Base-by-base conservation (phyloP, 169 alveolate genomes). In the Theileria luwenshuni region DNA sequence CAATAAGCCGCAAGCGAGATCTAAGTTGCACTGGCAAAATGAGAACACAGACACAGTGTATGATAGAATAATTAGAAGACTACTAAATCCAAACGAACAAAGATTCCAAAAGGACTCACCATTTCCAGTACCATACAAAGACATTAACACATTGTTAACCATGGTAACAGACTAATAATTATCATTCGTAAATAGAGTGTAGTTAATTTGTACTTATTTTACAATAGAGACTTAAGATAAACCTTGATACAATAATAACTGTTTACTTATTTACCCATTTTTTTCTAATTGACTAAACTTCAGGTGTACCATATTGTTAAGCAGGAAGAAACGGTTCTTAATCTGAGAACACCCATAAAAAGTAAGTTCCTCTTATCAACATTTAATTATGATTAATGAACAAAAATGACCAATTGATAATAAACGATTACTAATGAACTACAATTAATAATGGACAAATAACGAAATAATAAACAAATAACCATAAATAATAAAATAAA, bases 301-400 rank as follows among this genome's bases (percentile, higher is more conserved):
- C 72, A 54, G 70, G 77, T 74, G 61, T 83, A 69, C 85, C 83
- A 90, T 35, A 86, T 94, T 7, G 85, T 96, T 12, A 94, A 95
- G 76, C 95, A 90, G 43, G 97, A 98, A 83, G 98, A 97, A 30
- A 98, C 97, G 97, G 98, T 98, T 33, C 86, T 98, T 54, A 92
- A 94, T 59, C 93, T 97, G 15, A 93, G 98, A 48, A 98, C 99
- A 6, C 99, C 99, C 6, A 94, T 96, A 32, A 96, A 96, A 69
- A 74, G 74, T 59, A 47, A 52, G 74, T 49, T 28, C n/a, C n/a
- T n/a, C n/a, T n/a, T n/a, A n/a, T n/a, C n/a, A 30, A 43, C 27
- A 47, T 43, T 56, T 49, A 30, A n/a, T 28, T 63, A n/a, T n/a
- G n/a, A n/a, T n/a, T n/a, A n/a, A n/a, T n/a, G n/a, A n/a, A n/a